Conservation (phyloP, 2,329 filamentous ascomycete species). For the Fusarium sp. region DNA sequence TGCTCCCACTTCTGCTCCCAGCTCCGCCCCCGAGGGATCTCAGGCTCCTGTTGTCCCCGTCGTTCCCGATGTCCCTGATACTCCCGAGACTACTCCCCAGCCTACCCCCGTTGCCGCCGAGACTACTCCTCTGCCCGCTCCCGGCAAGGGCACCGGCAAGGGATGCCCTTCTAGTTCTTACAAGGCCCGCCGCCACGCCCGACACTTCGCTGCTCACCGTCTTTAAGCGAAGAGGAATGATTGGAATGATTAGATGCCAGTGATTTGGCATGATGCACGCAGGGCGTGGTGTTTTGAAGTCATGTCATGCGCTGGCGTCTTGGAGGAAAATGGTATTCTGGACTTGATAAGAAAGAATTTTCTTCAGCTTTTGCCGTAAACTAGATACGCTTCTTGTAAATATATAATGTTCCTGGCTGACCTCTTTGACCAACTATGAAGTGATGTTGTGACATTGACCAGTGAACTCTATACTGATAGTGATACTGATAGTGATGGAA, state of each 20-base stretch:
- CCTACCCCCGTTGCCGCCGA: not conserved
- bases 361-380: slow-evolving; percentile 1
- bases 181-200: slow-evolving; percentile 19
- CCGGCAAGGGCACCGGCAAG: not conserved
- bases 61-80: not conserved
- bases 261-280: slow-evolving; percentile 16
- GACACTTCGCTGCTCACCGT: not conserved
- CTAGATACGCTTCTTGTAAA: slow-evolving; percentile 9
- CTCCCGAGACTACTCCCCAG: not conserved
- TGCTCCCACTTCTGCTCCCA: not conserved
- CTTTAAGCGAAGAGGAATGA: not conserved
- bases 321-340: not conserved
- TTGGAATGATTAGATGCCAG: not conserved
- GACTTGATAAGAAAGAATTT: not conserved
- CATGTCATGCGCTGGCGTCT: not conserved
- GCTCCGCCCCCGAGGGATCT: not conserved
- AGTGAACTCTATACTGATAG: too few relatives aligned
- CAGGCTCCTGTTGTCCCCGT: not conserved
- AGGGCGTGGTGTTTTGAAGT: slow-evolving; percentile 16
- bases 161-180: slow-evolving; percentile 1
- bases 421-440: not conserved
- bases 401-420: slow-evolving; percentile 4
- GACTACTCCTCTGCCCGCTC: not conserved
- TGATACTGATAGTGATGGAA: too few relatives aligned
- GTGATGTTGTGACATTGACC: not conserved